Evolutionary conservation across 2,329 filamentous ascomycete species (phyloP).

Genomic region (Tolypocladium paradoxum): DNA sequence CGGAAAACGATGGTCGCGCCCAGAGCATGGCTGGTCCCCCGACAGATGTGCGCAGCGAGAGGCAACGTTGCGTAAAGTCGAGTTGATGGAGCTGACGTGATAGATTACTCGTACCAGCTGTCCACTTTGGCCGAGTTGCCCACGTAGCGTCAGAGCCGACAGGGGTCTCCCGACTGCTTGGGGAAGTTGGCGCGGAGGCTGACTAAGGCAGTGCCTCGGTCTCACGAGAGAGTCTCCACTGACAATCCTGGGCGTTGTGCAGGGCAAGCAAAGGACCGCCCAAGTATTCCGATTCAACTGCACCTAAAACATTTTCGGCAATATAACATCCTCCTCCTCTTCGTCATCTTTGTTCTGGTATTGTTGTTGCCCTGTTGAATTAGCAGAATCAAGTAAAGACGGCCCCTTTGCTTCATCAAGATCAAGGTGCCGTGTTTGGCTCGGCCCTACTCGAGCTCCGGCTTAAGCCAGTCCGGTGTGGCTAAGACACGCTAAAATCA

Average conservation of each 20-base stretch:
- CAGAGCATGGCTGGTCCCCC: constrained; percentile 17
- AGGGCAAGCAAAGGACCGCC: not conserved
- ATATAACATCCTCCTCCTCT: too few species aligned
- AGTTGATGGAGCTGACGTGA: constrained; percentile 1
- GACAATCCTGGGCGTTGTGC: not conserved
- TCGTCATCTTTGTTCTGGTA: too few species aligned
- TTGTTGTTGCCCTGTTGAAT: not conserved
- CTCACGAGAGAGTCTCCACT: not conserved
- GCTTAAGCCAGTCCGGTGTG: not conserved
- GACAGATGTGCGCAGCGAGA: not conserved
- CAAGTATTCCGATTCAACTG: not conserved
- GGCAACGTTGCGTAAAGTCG: not conserved
- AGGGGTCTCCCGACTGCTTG: not conserved
- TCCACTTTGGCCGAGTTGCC: constrained; percentile 5
- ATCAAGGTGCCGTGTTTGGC: not conserved
- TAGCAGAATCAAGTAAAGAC: not conserved
- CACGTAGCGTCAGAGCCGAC: not conserved
- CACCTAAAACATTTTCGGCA: too few species aligned
- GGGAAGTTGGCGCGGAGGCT: not conserved
- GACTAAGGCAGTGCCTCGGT: constrained; percentile 1
- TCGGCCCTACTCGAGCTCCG: not conserved
- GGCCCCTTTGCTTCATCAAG: not conserved
- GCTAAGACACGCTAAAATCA: not conserved
- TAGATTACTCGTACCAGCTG: constrained; percentile 4
- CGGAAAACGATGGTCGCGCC: constrained; percentile 10